These are phyloP conservation scores for Eucalyptus microcorys DNA, from an alignment of 345 rosid genomes.

Conservation along the genomic window DNA sequence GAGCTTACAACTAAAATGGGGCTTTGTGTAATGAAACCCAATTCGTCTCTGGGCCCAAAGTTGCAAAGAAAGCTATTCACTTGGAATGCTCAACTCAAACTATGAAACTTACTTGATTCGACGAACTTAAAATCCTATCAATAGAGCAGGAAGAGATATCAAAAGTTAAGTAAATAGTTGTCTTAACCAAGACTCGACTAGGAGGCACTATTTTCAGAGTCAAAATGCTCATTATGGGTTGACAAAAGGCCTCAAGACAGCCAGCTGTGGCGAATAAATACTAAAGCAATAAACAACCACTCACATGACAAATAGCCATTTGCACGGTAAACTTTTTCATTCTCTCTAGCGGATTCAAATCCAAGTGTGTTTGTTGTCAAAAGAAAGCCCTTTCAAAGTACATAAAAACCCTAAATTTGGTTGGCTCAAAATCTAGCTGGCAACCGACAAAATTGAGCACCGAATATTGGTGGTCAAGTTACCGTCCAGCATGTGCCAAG, in stretches of 20 bases:
- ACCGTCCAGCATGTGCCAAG: neutral
- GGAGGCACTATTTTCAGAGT: neutral
- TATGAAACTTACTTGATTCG: rapidly evolving
- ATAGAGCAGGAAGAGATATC: neutral
- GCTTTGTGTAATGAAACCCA: neutral
- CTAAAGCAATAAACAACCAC: neutral
- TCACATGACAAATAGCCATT: neutral
- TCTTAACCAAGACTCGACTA: neutral
- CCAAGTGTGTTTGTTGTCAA: neutral
- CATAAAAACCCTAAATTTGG: neutral
- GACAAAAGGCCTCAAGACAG: neutral
- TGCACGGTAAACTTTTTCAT: neutral
- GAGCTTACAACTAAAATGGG: neutral
- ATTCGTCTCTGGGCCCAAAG: neutral
- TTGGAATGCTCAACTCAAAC: neutral
- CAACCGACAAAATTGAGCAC: neutral
- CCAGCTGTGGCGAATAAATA: neutral
- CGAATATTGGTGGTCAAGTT: neutral
- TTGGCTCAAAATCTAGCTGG: neutral
- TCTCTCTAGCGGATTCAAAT: neutral
- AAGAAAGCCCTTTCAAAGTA: neutral
- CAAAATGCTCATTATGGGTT: neutral
- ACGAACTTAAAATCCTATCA: neutral
- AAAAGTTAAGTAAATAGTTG: neutral
- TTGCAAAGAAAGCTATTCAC: neutral